Evolutionary conservation across 768 basidiomycete genomes (phyloP).

Genomic region (Cytidiella melzeri): DNA sequence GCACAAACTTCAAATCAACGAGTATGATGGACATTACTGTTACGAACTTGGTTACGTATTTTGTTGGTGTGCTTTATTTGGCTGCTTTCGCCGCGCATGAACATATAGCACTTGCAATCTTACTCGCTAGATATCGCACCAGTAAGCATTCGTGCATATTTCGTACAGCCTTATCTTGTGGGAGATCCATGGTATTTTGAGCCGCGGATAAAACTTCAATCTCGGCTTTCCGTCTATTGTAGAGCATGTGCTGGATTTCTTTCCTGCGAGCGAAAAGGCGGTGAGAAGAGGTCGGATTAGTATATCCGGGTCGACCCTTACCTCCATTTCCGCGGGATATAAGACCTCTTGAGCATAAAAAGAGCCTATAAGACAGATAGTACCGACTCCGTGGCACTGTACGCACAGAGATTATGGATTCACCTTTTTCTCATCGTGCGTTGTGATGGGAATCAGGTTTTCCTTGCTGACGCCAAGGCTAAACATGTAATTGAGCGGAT

Average conservation of each 20-base stretch:
- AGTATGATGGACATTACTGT: neutral
- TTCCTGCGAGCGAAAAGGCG: no score
- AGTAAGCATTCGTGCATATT: constrained; percentile 7
- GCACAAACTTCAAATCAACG: no score
- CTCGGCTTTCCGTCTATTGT: constrained; percentile 84
- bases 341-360: constrained; percentile 47
- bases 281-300: no score
- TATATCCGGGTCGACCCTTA: no score
- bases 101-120: constrained; percentile 14
- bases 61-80: no score
- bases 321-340: constrained; percentile 65
- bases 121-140: constrained; percentile 20
- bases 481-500: constrained; percentile 1
- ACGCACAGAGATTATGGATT: constrained; percentile 2
- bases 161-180: constrained; percentile 1
- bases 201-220: constrained; percentile 59
- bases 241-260: constrained; percentile 77
- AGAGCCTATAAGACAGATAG: constrained; percentile 42
- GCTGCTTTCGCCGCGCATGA: neutral
- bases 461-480: constrained; percentile 61
- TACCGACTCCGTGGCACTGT: no score
- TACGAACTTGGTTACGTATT: neutral
- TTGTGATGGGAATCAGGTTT: constrained; percentile 60
- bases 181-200: neutral
- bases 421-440: constrained; percentile 73